phyloP scores from a whole-genome alignment of 176 grass and related monocot species.

The Canna indica region DNA sequence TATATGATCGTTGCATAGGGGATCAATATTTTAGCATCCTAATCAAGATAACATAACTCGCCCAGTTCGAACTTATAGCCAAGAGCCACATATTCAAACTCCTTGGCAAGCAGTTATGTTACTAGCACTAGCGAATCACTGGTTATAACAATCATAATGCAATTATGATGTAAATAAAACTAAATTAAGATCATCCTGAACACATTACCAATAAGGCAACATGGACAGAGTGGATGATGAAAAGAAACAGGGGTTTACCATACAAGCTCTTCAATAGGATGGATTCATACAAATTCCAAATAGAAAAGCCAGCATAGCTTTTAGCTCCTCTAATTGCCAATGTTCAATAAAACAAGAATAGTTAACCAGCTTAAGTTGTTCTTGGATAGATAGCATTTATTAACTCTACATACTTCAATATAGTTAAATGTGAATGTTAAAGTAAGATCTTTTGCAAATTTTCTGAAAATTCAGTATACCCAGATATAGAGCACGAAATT shows the following conservation, averaged over 20 bases:
- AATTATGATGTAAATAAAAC: neutral
- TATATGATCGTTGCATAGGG: neutral
- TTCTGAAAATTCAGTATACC: no score
- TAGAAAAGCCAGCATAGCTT: neutral
- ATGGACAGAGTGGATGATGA: neutral
- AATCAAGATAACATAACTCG: no score
- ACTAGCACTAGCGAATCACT: neutral
- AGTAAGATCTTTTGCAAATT: no score
- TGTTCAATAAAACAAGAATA: neutral
- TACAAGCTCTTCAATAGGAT: neutral
- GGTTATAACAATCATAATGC: neutral
- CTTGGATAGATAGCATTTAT: no score
- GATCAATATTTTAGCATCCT: no score
- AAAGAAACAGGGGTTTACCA: neutral
- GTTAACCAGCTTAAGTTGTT: neutral
- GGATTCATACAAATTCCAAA: no score
- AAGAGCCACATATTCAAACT: neutral
- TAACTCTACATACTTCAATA: no score
- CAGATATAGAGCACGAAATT: no score
- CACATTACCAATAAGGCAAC: neutral
- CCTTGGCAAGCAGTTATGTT: neutral
- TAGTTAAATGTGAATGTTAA: neutral
- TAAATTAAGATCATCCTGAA: neutral
- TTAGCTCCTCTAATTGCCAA: neutral
- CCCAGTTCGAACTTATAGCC: neutral